These are phyloP conservation scores for Asclepias syriaca DNA, from an alignment of 257 asterid genomes.

Conservation along the genomic window DNA sequence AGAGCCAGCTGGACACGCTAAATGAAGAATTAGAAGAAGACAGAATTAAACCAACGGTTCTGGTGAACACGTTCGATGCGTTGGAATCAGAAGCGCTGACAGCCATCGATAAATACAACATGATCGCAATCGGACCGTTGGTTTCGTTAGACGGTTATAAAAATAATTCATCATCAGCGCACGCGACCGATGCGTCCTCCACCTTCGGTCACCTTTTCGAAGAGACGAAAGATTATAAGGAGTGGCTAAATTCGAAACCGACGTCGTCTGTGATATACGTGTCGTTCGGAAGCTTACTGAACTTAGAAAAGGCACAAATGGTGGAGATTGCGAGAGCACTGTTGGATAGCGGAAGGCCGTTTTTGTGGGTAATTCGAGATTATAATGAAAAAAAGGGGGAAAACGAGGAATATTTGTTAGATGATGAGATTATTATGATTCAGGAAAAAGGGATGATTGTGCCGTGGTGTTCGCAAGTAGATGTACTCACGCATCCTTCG, in stretches of 20 bases:
- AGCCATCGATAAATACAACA: constrained; percentile 21
- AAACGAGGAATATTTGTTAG: not conserved
- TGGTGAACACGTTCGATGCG: constrained; percentile 30
- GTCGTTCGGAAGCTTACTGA: constrained; percentile 29
- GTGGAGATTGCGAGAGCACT: constrained; percentile 26
- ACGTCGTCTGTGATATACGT: constrained; percentile 25
- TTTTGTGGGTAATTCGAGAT: constrained; percentile 34
- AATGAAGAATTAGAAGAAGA: constrained; percentile 14
- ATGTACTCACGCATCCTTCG: constrained; percentile 27
- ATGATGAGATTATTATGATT: not conserved
- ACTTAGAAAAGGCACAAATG: constrained; percentile 17
- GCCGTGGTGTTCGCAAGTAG: constrained; percentile 38
- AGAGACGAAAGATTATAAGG: constrained; percentile 11
- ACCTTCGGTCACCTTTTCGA: constrained; percentile 18
- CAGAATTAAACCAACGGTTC: constrained; percentile 2
- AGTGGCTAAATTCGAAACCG: constrained; percentile 28
- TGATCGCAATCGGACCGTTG: constrained; percentile 37
- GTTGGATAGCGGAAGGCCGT: constrained; percentile 17
- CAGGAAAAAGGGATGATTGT: constrained; percentile 28
- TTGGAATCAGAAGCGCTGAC: constrained; percentile 19
- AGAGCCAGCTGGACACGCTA: constrained; percentile 24
- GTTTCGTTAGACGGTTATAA: constrained; percentile 9
- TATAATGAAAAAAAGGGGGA: not conserved
- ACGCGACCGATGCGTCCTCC: not conserved
- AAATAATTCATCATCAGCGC: too few species aligned